These are phyloP conservation scores for Chernovozyma sophiae-reginae DNA, from an alignment of 1,139 yeast species.

Conservation along the genomic window DNA sequence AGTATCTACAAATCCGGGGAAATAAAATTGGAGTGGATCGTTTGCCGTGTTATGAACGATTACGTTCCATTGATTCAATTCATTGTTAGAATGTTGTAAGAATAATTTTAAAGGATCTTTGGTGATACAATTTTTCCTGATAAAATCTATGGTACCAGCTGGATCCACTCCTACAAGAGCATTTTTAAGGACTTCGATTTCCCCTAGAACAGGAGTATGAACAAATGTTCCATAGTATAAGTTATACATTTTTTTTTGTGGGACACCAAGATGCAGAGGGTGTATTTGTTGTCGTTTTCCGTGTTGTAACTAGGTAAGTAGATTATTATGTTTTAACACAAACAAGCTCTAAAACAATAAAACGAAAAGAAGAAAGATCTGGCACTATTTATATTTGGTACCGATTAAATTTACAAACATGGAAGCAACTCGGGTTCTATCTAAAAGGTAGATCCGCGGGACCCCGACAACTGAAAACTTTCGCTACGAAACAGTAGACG, in stretches of 20 bases:
- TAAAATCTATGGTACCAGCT: slow-evolving; percentile 30
- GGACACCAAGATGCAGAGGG: too few relatives aligned
- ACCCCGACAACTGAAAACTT: too few relatives aligned
- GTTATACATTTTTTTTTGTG: slow-evolving; percentile 6
- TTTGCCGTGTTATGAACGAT: slow-evolving; percentile 16
- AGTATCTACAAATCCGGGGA: slow-evolving; percentile 93
- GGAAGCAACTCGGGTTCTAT: too few relatives aligned
- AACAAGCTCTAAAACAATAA: too few relatives aligned
- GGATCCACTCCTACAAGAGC: slow-evolving; percentile 32
- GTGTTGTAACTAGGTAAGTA: too few relatives aligned
- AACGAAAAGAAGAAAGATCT: too few relatives aligned
- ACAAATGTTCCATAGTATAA: slow-evolving; percentile 31
- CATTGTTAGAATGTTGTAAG: slow-evolving; percentile 91
- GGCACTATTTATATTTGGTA: too few relatives aligned
- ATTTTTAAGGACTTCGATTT: slow-evolving; percentile 24
- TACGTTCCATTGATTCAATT: slow-evolving; percentile 74
- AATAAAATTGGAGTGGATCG: slow-evolving; percentile 49
- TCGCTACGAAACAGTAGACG: too few relatives aligned
- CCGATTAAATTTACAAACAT: too few relatives aligned
- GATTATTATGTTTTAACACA: too few relatives aligned
- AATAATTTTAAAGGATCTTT: slow-evolving; percentile 46
- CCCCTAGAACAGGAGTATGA: slow-evolving; percentile 29
- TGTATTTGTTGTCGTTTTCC: too few relatives aligned
- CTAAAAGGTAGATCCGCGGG: too few relatives aligned
- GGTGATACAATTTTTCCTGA: slow-evolving; percentile 21